A percentile compares a stretch with the other conserved stretches of the same genome.
These are phyloP conservation scores for Pseudogymnoascus sp. DNA, from an alignment of 2,329 filamentous ascomycete genomes.

Conservation along the genomic window DNA sequence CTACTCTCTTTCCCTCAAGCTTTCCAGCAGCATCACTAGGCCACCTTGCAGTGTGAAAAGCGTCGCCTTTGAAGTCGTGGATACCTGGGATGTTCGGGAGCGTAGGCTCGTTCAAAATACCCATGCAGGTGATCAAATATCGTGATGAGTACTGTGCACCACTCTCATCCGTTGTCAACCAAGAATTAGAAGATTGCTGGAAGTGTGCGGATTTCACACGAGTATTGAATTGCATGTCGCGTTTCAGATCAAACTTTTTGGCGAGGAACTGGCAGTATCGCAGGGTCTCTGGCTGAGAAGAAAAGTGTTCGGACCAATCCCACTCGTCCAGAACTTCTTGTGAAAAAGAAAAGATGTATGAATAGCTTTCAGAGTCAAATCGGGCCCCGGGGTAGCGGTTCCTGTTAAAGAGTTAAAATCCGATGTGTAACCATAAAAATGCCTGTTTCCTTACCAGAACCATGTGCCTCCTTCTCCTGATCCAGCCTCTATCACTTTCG, in stretches of 20 bases:
- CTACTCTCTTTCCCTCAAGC: constrained; percentile 16
- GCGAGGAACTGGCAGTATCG: constrained; percentile 39
- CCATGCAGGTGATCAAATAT: constrained; percentile 12
- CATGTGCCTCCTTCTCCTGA: constrained; percentile 38
- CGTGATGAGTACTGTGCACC: constrained; percentile 10
- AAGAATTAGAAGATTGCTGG: constrained; percentile 31
- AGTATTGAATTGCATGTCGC: constrained; percentile 33
- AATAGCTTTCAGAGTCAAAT: constrained; percentile 38
- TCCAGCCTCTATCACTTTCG: constrained; percentile 34
- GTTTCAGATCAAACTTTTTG: constrained; percentile 34
- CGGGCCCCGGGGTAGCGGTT: constrained; percentile 37
- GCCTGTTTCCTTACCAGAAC: constrained; percentile 27
- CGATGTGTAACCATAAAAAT: neutral
- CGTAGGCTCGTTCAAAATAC: constrained; percentile 7
- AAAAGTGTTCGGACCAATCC: constrained; percentile 35
- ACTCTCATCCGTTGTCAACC: constrained; percentile 28
- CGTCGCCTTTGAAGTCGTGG: constrained; percentile 10
- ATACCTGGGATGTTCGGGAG: constrained; percentile 11
- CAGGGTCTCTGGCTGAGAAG: constrained; percentile 32
- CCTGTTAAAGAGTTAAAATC: neutral
- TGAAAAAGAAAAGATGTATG: constrained; percentile 30
- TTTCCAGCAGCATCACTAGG: constrained; percentile 10
- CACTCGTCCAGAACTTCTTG: constrained; percentile 35
- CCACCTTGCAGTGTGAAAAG: constrained; percentile 11
- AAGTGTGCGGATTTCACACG: constrained; percentile 32